These are phyloP conservation scores for Monsonia emarginata DNA, from an alignment of 441 rosid genomes.

Conservation along the genomic window DNA sequence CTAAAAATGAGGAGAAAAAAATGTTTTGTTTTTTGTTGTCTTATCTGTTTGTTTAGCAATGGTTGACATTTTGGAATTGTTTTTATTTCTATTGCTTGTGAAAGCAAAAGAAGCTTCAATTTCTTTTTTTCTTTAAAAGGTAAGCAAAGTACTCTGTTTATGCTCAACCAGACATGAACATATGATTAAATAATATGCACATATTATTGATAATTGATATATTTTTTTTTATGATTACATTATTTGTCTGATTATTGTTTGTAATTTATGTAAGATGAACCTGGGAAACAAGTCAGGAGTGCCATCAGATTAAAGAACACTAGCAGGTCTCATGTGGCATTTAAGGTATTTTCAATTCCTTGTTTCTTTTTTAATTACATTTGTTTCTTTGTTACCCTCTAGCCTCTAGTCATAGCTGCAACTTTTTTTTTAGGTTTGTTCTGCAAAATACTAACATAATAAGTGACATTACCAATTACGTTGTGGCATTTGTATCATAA, in stretches of 20 bases:
- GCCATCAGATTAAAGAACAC: slow-evolving; percentile 54
- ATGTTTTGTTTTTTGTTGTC: background rate
- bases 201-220: background rate
- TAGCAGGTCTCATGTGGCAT: slow-evolving; percentile 64
- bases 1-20: background rate
- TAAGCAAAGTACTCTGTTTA: background rate
- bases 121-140: background rate
- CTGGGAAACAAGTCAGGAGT: slow-evolving; percentile 62
- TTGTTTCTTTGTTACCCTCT: background rate
- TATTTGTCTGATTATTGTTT: background rate
- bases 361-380: background rate
- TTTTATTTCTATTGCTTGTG: slow-evolving; percentile 2
- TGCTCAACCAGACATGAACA: background rate
- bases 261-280: slow-evolving; percentile 38
- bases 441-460: background rate
- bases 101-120: background rate
- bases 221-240: background rate
- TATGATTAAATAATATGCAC: background rate
- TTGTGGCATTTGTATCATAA: background rate
- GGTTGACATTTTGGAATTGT: background rate
- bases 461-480: background rate
- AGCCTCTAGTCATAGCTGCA: background rate
- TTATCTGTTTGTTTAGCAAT: background rate
- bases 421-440: background rate
- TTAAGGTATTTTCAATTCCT: slow-evolving; percentile 35